Conservation (phyloP, 495 filamentous ascomycete genomes). For the Tetracladium setigerum region DNA sequence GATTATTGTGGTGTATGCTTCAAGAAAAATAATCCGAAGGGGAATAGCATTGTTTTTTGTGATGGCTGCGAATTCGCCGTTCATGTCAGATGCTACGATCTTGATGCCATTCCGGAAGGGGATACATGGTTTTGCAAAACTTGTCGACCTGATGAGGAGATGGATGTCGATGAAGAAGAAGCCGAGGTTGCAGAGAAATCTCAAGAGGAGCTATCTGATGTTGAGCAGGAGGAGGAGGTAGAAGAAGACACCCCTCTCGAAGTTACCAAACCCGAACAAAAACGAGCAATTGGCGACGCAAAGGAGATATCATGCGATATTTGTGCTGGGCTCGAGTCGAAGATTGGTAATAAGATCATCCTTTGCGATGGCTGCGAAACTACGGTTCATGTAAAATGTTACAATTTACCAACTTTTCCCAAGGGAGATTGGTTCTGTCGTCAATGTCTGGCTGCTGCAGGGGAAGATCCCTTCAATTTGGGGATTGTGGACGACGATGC, state of each 20-base stretch:
- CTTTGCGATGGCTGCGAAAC: conserved; percentile 88
- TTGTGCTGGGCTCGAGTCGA: conserved; percentile 4
- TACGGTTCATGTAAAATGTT: conserved; percentile 84
- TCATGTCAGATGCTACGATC: conserved; percentile 68
- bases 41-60: conserved; percentile 59
- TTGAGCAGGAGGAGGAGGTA: neutral
- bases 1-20: neutral
- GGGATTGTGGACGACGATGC: neutral
- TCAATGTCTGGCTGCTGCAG: conserved; percentile 41
- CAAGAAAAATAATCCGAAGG: neutral
- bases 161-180: neutral
- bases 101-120: conserved; percentile 43
- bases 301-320: conserved; percentile 5
- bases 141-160: neutral
- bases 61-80: conserved; percentile 81
- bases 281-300: neutral
- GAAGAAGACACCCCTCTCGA: neutral
- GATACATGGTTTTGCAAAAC: conserved; percentile 3
- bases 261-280: neutral
- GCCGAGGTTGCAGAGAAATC: neutral
- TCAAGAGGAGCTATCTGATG: neutral
- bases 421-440: conserved; percentile 89
- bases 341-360: conserved; percentile 53
- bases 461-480: neutral
- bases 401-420: conserved; percentile 73